phyloP scores from a whole-genome alignment of 345 rosid species.

The Sisymbrium altissimum region DNA sequence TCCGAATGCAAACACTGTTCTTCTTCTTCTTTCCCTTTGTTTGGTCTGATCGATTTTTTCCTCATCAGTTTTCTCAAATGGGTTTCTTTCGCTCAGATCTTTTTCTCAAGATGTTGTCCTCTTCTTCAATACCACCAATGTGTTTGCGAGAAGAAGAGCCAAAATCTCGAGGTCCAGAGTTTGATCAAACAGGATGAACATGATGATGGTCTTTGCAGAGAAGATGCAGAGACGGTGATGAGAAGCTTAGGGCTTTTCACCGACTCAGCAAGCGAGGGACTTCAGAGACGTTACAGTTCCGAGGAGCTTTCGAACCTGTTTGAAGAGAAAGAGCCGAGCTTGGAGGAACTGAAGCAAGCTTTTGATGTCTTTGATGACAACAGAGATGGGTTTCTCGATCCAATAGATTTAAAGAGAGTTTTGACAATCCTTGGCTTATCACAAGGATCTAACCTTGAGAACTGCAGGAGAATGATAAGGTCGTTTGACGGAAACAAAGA shows the following conservation, averaged over 20 bases:
- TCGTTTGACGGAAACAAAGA: constrained; percentile 55
- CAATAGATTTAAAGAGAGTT: constrained; percentile 68
- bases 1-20: constrained; percentile 7
- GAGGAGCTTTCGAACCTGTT: constrained; percentile 52
- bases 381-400: constrained; percentile 73
- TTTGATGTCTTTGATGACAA: constrained; percentile 80
- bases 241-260: constrained; percentile 46
- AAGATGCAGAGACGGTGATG: constrained; percentile 72
- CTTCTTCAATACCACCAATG: constrained; percentile 27
- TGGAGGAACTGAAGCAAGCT: constrained; percentile 70
- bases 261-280: constrained; percentile 41
- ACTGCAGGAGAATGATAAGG: constrained; percentile 64
- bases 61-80: constrained; percentile 31
- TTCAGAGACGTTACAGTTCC: constrained; percentile 33
- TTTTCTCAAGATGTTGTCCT: constrained; percentile 43
- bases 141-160: constrained; percentile 25
- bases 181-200: constrained; percentile 17
- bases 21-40: constrained; percentile 18
- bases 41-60: constrained; percentile 28
- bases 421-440: constrained; percentile 47
- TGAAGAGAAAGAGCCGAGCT: constrained; percentile 75
- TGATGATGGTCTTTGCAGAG: constrained; percentile 36
- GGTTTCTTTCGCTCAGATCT: constrained; percentile 21
- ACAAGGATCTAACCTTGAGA: constrained; percentile 43
- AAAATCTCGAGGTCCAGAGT: constrained; percentile 26